phyloP scores from a whole-genome alignment of 2,329 filamentous ascomycete species.

The Trichoderma citrinoviride region DNA sequence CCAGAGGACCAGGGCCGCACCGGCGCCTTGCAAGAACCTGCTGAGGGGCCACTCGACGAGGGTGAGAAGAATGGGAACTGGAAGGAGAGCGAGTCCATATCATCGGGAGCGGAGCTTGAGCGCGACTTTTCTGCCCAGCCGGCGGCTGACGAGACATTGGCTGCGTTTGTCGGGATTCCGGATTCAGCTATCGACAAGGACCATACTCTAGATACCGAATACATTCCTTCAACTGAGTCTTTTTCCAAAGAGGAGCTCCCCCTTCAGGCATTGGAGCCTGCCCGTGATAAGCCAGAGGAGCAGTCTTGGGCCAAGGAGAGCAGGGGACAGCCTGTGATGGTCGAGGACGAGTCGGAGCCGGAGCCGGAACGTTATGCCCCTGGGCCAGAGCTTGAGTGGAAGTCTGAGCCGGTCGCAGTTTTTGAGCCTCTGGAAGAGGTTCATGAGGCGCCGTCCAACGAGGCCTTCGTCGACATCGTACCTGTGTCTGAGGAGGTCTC shows the following conservation, averaged over 20 bases:
- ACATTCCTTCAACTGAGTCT: neutral
- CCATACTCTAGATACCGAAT: neutral
- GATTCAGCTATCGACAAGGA: neutral
- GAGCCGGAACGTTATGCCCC: neutral
- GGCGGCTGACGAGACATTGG: neutral
- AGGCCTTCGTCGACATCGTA: neutral
- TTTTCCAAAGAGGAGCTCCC: neutral
- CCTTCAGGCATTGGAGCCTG: neutral
- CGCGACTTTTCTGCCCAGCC: neutral
- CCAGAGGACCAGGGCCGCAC: constrained; percentile 7
- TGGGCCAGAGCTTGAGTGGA: neutral
- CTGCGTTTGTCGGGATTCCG: neutral
- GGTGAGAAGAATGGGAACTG: constrained; percentile 25
- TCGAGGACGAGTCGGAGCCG: neutral
- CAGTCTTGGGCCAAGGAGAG: constrained; percentile 22
- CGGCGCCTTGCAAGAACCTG: constrained; percentile 15
- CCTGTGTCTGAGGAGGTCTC: neutral
- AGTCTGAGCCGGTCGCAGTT: neutral
- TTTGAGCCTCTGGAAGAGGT: constrained; percentile 11
- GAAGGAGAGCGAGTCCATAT: constrained; percentile 23
- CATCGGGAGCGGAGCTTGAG: constrained; percentile 2
- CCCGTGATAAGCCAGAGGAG: neutral
- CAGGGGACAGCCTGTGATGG: constrained; percentile 23
- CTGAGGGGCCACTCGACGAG: constrained; percentile 22
- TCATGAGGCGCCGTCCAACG: neutral